Evolutionary conservation across 176 grass and related monocot genomes (phyloP).

Genomic region (Rhynchospora tenuis): DNA sequence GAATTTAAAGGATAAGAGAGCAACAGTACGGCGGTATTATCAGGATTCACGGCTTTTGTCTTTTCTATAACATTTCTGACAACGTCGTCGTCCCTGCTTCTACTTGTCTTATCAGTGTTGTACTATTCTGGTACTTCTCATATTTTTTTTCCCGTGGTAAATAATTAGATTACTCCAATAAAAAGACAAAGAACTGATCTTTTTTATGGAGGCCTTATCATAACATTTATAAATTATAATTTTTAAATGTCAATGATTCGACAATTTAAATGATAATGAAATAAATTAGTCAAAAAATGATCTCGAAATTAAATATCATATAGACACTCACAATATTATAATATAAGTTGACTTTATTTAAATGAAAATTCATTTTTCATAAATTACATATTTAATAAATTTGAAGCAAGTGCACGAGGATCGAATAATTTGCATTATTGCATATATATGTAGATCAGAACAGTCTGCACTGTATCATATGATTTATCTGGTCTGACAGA

Average conservation of each 20-base stretch:
- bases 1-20: neutral
- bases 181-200: neutral
- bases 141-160: neutral
- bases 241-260: no score
- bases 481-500: conserved; percentile 1
- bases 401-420: no score
- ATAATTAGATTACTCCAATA: neutral
- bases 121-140: conserved; percentile 10
- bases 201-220: no score
- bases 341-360: no score
- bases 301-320: no score
- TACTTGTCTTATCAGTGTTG: conserved; percentile 13
- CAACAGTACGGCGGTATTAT: neutral
- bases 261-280: no score
- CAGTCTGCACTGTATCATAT: neutral
- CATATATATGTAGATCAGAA: neutral
- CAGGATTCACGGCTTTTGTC: neutral
- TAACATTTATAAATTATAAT: no score
- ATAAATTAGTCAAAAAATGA: no score
- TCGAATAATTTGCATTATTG: no score
- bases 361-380: no score
- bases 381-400: no score
- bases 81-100: neutral
- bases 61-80: neutral
- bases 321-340: no score